A percentile compares a stretch with the other conserved stretches of the same genome.
These are phyloP conservation scores for Phialemonium atrogriseum DNA, from an alignment of 2,329 filamentous ascomycete species.

Conservation along the genomic window DNA sequence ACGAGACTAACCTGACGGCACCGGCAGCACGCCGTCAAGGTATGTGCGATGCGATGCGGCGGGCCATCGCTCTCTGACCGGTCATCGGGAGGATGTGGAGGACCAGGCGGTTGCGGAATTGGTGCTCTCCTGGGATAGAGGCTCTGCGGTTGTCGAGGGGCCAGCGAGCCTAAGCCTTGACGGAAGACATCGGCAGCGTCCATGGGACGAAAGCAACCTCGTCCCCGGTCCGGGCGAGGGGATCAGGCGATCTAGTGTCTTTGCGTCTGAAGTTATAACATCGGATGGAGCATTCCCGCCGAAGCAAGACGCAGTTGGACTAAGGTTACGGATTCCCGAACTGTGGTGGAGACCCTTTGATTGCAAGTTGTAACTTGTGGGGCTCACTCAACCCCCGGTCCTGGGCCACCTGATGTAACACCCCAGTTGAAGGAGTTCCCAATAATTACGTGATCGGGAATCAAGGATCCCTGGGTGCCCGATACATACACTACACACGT, in stretches of 20 bases:
- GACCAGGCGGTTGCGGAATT: slow-evolving; percentile 14
- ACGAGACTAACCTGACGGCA: slow-evolving; percentile 60
- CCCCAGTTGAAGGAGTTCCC: no score
- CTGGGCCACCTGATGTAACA: no score
- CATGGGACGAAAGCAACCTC: slow-evolving; percentile 31
- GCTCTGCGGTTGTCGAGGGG: slow-evolving; percentile 28
- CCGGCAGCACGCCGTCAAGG: slow-evolving; percentile 70
- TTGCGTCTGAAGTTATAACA: no score
- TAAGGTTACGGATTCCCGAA: no score
- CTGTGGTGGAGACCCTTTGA: no score
- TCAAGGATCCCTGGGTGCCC: no score
- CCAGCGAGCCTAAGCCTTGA: slow-evolving; percentile 42
- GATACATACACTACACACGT: no score
- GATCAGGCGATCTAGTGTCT: background rate
- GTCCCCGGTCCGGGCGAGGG: background rate
- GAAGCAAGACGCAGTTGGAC: no score
- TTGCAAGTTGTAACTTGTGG: no score
- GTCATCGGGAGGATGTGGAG: slow-evolving; percentile 26
- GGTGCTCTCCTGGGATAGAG: slow-evolving; percentile 18
- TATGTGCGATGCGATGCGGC: slow-evolving; percentile 63
- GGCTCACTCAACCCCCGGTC: no score
- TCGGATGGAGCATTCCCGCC: no score
- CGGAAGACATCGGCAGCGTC: slow-evolving; percentile 52
- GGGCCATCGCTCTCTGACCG: slow-evolving; percentile 39
- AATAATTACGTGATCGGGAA: no score